Percentiles rank a stretch among this genome's conserved stretches.
These are phyloP conservation scores for Trichoderma parareesei DNA, from an alignment of 495 filamentous ascomycete genomes.

Conservation along the genomic window DNA sequence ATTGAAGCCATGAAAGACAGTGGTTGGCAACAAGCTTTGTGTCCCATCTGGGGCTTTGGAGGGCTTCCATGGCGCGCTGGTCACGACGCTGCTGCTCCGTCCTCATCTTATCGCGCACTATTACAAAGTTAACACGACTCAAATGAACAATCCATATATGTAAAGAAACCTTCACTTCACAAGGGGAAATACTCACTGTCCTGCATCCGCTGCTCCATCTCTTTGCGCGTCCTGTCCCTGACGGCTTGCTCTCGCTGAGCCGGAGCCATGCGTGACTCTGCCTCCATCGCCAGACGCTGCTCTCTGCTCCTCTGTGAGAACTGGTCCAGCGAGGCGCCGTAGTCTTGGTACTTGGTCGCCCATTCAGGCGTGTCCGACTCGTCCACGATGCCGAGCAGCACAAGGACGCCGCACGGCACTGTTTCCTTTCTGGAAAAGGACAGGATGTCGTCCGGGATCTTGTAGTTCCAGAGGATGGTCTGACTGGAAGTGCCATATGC, in stretches of 20 bases:
- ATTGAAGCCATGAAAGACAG: conserved; percentile 38
- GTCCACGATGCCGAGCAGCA: conserved; percentile 43
- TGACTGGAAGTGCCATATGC: conserved; percentile 44
- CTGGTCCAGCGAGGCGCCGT: conserved; percentile 28
- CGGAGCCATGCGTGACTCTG: conserved; percentile 39
- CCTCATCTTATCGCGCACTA: conserved; percentile 30
- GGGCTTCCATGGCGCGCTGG: conserved; percentile 40
- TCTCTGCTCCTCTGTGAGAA: conserved; percentile 32
- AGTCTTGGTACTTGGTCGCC: conserved; percentile 37
- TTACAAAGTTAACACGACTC: too few relatives aligned
- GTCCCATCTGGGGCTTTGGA: conserved; percentile 49
- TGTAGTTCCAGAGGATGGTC: conserved; percentile 53
- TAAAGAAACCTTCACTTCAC: too few relatives aligned
- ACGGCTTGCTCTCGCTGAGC: conserved; percentile 37
- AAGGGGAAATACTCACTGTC: conserved; percentile 28
- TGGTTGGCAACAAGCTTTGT: conserved; percentile 42
- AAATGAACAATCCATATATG: too few relatives aligned
- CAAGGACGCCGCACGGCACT: conserved; percentile 56
- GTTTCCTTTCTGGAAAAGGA: conserved; percentile 42
- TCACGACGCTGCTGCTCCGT: conserved; percentile 34
- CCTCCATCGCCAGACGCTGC: conserved; percentile 29
- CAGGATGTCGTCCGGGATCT: conserved; percentile 46
- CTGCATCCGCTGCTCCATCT: conserved; percentile 30
- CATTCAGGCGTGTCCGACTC: conserved; percentile 49
- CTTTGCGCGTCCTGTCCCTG: conserved; percentile 26